A percentile compares a stretch with the other conserved stretches of the same genome.
Evolutionary conservation across 2,329 filamentous ascomycete genomes (phyloP).

Genomic region (Ophiostoma montium): DNA sequence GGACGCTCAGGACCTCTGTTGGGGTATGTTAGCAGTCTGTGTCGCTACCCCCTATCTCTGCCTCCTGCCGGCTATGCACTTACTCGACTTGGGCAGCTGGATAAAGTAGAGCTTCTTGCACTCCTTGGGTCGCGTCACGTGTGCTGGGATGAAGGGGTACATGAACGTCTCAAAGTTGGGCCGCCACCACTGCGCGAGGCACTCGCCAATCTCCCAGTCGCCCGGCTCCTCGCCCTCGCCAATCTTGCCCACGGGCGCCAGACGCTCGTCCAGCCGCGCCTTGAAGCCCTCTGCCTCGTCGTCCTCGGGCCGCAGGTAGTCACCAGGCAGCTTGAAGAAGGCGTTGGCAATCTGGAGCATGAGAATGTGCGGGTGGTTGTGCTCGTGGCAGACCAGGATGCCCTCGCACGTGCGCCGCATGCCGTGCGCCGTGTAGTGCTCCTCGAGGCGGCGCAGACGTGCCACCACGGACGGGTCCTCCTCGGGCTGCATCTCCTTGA

Average conservation of each 20-base stretch:
- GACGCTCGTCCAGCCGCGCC: constrained; percentile 73
- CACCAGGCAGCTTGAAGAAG: constrained; percentile 96
- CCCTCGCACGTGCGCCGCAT: constrained; percentile 97
- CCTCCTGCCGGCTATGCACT: constrained; percentile 19
- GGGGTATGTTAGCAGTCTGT: no score
- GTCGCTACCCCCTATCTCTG: no score
- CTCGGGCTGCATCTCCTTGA: constrained; percentile 95
- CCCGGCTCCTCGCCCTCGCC: constrained; percentile 71
- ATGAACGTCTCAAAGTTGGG: constrained; percentile 99
- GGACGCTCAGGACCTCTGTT: constrained; percentile 82
- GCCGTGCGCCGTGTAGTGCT: constrained; percentile 81
- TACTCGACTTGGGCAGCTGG: constrained; percentile 82
- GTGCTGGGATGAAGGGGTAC: constrained; percentile 95
- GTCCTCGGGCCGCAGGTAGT: constrained; percentile 80
- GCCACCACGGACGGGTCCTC: constrained; percentile 93
- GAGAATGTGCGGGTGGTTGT: constrained; percentile 95
- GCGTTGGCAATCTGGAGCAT: constrained; percentile 99
- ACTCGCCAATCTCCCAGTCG: constrained; percentile 91
- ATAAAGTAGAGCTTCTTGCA: constrained; percentile 99
- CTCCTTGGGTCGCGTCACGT: constrained; percentile 93
- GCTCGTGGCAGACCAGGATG: constrained; percentile 94
- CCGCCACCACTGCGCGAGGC: constrained; percentile 94
- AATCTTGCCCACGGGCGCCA: constrained; percentile 79
- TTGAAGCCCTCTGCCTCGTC: constrained; percentile 96
- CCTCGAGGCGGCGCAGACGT: constrained; percentile 83